Conservation (phyloP, 108 stramenopile genomes). For the Stephanodiscus minutulus region DNA sequence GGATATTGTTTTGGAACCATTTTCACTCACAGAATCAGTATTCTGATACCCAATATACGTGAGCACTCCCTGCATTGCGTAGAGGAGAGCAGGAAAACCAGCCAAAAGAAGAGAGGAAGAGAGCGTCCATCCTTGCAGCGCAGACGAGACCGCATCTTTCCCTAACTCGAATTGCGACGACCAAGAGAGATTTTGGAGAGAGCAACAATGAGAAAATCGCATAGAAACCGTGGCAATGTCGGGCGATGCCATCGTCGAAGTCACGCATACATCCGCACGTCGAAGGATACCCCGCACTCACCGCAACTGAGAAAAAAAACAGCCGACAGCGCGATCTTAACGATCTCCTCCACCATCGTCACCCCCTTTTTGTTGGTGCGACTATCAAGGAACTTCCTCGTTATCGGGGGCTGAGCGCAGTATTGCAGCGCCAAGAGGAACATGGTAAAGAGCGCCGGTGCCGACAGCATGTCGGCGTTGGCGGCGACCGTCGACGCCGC, state of each 20-base stretch:
- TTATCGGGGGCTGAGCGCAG: constrained; percentile 80
- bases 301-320: constrained; percentile 50
- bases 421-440: constrained; percentile 83
- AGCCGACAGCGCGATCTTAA: constrained; percentile 62
- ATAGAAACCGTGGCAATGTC: not conserved
- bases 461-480: constrained; percentile 45
- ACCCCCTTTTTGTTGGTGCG: constrained; percentile 60
- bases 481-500: constrained; percentile 22
- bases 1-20: constrained; percentile 83
- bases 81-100: constrained; percentile 83
- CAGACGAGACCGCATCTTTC: constrained; percentile 41
- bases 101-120: constrained; percentile 59
- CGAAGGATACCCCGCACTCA: constrained; percentile 3
- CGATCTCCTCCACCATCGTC: constrained; percentile 67
- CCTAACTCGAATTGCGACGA: constrained; percentile 3
- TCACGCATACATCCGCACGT: constrained; percentile 1
- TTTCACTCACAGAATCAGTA: constrained; percentile 85
- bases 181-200: not conserved
- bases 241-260: not conserved
- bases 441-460: constrained; percentile 62
- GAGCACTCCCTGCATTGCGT: constrained; percentile 83
- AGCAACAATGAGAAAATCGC: not conserved
- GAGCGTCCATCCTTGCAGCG: constrained; percentile 58
- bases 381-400: constrained; percentile 62
- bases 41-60: constrained; percentile 80